Evolutionary conservation across 2,329 filamentous ascomycete species (phyloP), one percentile per base, ranked within the genome.

Genomic region (Hirsutella thompsonii): DNA sequence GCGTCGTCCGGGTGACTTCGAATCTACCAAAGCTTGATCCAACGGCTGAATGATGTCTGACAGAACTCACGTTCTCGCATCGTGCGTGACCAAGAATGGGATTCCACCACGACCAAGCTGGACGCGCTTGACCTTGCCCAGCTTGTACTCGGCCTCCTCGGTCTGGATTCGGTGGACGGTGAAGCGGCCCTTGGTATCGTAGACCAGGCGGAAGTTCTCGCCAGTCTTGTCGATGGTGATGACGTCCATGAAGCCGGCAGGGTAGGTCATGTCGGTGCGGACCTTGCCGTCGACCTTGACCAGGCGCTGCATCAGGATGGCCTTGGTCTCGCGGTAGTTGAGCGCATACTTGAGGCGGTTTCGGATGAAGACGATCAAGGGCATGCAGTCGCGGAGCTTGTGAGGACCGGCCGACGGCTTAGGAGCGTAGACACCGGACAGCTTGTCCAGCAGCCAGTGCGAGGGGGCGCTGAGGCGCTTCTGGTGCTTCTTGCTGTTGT

Each of bases 1-100:
- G 42, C 51, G 52, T 46, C 36, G 23, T 26, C 23, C n/a, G 23
- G 23, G 23, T 26, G 48, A 58, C 52, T 53, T 55, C 52, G 61
- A 68, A 72, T 74, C 71, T 64, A 75, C 88, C 88, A 94, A 92
- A 94, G 77, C 85, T 92, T 93, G 87, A 86, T 90, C 87, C 90
- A 95, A 95, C 90, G 90, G 82, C 90, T 95, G 90, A 95, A 89
- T 92, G 89, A 95, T 87, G 83, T 84, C 73, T 78, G 74, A 79
- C 73, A 83, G 79, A 83, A 96, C 90, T 94, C 78, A 98, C 90
- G 92, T 98, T 88, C 92, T 84, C 75, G 92, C 92, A 92, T 98
- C 92, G 86, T 98, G 92, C 89, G 92, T 98, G 86, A 98, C 92
- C 88, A 96, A 95, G 89, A 94, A 98, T 93, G 92, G 92, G 82